Conservation (phyloP, 306 rosid species). For the Pyrus bretschneideri region DNA sequence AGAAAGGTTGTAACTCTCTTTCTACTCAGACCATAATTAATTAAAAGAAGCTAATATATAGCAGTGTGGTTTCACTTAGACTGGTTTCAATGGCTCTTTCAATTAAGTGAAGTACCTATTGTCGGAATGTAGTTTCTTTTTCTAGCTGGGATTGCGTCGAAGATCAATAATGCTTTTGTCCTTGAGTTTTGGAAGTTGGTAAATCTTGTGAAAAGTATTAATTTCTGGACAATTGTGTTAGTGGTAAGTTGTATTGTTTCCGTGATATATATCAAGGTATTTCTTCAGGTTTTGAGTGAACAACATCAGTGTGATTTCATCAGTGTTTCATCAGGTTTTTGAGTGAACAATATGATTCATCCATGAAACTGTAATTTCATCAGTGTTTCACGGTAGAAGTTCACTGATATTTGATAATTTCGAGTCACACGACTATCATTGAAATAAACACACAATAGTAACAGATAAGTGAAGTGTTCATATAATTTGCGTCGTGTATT, state of each 20-base stretch:
- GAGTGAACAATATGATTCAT: background rate
- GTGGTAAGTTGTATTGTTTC: background rate
- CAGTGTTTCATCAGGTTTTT: background rate
- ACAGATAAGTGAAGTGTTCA: background rate
- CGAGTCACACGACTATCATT: background rate
- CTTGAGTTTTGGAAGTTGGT: background rate
- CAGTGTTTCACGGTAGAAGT: background rate
- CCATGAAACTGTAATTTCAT: background rate
- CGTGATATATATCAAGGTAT: background rate
- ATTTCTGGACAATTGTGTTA: background rate
- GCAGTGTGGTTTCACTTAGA: background rate
- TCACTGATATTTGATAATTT: background rate
- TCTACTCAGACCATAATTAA: background rate
- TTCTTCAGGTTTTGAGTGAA: background rate
- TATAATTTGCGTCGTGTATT: background rate
- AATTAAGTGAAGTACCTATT: background rate
- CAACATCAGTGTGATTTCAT: background rate
- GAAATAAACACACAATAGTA: background rate
- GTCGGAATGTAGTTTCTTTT: background rate
- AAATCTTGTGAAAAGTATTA: background rate
- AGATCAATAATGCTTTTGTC: background rate
- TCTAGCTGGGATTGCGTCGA: too few species aligned
- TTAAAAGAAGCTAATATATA: background rate
- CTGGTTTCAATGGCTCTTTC: background rate
- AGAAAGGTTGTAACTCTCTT: conserved; percentile 11